phyloP scores from a whole-genome alignment of 495 filamentous ascomycete genomes.

The Xylaria telfairii region DNA sequence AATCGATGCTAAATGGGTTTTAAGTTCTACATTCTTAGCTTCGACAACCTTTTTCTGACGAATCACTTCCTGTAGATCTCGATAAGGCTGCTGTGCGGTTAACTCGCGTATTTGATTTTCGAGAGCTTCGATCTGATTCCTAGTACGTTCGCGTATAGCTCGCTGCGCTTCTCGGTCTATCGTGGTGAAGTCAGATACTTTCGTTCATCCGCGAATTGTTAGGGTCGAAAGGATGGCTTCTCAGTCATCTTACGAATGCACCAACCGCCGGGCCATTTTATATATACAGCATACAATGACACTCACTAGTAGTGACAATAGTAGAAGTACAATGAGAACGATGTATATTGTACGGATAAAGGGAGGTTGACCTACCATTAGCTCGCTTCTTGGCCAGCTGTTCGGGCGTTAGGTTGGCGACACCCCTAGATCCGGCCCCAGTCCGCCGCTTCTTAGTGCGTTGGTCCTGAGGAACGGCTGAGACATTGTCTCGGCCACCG shows the following conservation, averaged over 20 bases:
- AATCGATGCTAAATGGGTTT: slow-evolving; percentile 63
- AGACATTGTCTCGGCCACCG: slow-evolving; percentile 16
- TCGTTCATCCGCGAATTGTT: background rate
- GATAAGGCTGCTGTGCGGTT: slow-evolving; percentile 75
- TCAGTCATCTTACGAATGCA: slow-evolving; percentile 21
- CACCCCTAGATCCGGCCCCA: slow-evolving; percentile 58
- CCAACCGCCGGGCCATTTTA: background rate
- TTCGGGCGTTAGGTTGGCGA: slow-evolving; percentile 72
- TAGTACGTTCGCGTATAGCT: slow-evolving; percentile 80
- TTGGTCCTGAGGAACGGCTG: slow-evolving; percentile 31
- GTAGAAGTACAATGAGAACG: background rate
- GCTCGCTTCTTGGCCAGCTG: slow-evolving; percentile 79
- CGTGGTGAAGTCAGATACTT: slow-evolving; percentile 10
- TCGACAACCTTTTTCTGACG: slow-evolving; percentile 72
- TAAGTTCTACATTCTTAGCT: slow-evolving; percentile 74
- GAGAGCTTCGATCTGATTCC: slow-evolving; percentile 72
- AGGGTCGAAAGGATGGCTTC: background rate
- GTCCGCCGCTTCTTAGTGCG: slow-evolving; percentile 47
- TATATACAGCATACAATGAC: background rate
- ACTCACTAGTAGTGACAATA: background rate
- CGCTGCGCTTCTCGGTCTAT: slow-evolving; percentile 79
- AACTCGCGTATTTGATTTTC: slow-evolving; percentile 50
- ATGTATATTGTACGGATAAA: background rate
- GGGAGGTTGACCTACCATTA: slow-evolving; percentile 57
- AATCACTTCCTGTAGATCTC: slow-evolving; percentile 74